Evolutionary conservation across 257 asterid species (phyloP).

Genomic region (Nicotiana otophora): DNA sequence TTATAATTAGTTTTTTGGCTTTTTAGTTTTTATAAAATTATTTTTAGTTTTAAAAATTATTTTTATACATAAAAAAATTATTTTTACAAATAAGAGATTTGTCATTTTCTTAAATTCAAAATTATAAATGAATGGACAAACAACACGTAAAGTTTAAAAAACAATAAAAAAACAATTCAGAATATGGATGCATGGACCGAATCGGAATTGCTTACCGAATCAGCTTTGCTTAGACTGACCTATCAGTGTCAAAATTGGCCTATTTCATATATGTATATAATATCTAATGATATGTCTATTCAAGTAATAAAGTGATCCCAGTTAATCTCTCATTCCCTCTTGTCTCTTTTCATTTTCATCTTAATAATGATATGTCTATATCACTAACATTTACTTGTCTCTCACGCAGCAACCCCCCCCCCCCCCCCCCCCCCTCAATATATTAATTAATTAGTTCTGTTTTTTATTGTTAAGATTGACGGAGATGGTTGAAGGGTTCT

Average conservation of each 20-base stretch:
- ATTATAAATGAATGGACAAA: no score
- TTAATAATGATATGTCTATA: background rate
- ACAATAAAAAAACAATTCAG: background rate
- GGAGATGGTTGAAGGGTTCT: background rate
- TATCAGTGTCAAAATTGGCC: background rate
- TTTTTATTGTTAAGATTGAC: background rate
- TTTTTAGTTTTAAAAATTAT: no score
- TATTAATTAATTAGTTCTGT: background rate
- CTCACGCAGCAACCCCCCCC: background rate
- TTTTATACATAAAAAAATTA: no score
- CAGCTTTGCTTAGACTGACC: background rate
- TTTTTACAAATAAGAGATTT: no score
- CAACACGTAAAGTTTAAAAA: background rate
- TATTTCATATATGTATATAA: background rate
- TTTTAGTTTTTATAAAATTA: no score
- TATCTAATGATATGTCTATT: background rate
- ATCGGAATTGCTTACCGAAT: background rate
- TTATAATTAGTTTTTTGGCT: no score
- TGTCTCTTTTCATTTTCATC: background rate
- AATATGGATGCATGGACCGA: background rate
- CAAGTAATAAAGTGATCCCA: background rate
- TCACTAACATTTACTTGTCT: conserved; percentile 5
- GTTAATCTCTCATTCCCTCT: background rate
- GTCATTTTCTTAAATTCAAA: no score
- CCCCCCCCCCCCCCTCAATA: background rate